Evolutionary conservation across 2,329 filamentous ascomycete genomes (phyloP).

Genomic region (Penicillium sp.): DNA sequence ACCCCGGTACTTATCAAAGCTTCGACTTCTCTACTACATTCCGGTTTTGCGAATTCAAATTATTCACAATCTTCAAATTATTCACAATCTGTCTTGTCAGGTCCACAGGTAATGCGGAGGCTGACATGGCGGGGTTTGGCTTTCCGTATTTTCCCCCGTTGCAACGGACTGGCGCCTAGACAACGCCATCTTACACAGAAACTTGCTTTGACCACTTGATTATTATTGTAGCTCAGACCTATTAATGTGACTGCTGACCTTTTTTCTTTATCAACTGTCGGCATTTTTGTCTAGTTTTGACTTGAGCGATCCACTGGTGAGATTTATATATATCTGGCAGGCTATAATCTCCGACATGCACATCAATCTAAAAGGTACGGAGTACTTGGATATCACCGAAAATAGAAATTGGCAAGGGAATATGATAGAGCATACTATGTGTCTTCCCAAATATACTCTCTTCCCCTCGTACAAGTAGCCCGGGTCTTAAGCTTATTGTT

Average conservation of each 20-base stretch:
- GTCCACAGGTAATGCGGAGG: background rate
- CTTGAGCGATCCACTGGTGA: background rate
- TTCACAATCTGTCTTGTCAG: background rate
- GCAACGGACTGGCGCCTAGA: conserved; percentile 9
- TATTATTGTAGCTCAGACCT: background rate
- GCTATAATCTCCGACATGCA: background rate
- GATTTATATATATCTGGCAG: conserved; percentile 1
- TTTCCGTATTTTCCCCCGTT: conserved; percentile 6
- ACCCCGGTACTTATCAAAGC: background rate
- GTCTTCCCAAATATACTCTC: background rate
- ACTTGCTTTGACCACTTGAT: background rate
- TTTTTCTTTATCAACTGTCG: background rate
- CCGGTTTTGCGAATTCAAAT: background rate
- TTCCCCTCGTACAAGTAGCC: background rate
- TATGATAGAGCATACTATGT: background rate
- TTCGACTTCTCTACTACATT: no score
- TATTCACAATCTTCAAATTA: background rate
- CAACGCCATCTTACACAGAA: conserved; percentile 9
- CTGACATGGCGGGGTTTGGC: conserved; percentile 1
- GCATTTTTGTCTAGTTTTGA: background rate
- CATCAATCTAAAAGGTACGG: background rate
- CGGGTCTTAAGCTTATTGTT: no score
- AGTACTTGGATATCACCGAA: background rate
- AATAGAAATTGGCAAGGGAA: background rate
- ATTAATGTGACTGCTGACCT: background rate